Conservation (phyloP, 257 asterid species). For the Solanum etuberosum region DNA sequence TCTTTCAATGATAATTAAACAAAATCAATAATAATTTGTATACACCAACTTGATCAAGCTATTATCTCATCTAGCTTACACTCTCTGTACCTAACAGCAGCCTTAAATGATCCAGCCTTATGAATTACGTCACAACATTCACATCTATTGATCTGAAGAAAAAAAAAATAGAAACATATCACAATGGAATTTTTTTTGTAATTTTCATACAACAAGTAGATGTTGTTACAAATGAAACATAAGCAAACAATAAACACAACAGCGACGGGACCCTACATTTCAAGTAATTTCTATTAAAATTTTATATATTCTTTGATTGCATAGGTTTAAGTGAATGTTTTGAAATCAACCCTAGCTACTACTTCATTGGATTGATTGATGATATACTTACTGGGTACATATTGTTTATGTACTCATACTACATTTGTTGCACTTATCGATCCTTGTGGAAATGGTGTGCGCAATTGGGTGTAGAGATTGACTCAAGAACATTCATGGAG, state of each 20-base stretch:
- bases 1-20: not conserved
- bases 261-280: not conserved
- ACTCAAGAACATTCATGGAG: too few species aligned
- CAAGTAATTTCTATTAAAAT: not conserved
- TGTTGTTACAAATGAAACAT: not conserved
- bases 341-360: too few species aligned
- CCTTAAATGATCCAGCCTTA: constrained; percentile 6
- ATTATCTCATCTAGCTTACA: constrained; percentile 39
- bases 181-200: not conserved
- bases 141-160: constrained; percentile 26
- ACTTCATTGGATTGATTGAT: too few species aligned
- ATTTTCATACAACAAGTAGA: not conserved
- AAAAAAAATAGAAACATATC: not conserved
- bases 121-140: constrained; percentile 49
- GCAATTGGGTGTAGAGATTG: not conserved
- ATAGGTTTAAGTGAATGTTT: not conserved
- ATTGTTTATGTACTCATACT: too few species aligned
- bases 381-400: too few species aligned
- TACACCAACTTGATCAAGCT: constrained; percentile 13
- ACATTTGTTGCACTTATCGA: too few species aligned
- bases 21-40: not conserved
- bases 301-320: not conserved
- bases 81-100: constrained; percentile 29
- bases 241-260: not conserved
- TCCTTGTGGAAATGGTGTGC: not conserved